Evolutionary conservation across 768 basidiomycete genomes (phyloP), one percentile per base, ranked within the genome.

Genomic region (Hericium rajendrae): DNA sequence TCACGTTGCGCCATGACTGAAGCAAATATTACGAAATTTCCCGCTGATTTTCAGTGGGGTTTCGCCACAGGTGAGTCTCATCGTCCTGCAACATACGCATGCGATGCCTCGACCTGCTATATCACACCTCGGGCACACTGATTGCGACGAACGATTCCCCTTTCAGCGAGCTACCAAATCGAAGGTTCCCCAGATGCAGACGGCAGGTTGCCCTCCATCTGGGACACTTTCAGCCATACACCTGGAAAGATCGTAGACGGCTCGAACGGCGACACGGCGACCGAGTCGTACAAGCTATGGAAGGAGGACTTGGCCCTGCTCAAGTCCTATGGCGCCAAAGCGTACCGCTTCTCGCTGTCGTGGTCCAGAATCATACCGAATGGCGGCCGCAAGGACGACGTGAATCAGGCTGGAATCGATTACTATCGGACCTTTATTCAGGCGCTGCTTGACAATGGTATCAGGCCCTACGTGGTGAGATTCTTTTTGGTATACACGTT

Each of bases 291-390:
- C 63, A 67, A 67, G 22, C 68, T 65, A 20, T 79, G 75, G 70
- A 66, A 67, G 39, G 71, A 75, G 51, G 78, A 80, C 64, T 63
- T 80, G 38, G 70, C 69, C 26, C 70, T 80, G 9, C 67, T 82
- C 61, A 75, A 73, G 56, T 64, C 69, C 11, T 74, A 78, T 43
- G 77, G 77, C 13, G 76, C 75, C 16, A 76, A 76, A 48, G 69
- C 76, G 13, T 81, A 79, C 62, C 70, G 79, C 13, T 80, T 82
- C 67, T 79, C 78, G 12, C 65, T 82, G 55, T 69, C 76, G 6
- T 82, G 80, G 80, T 72, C 76, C n/a, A 65, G 80, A n/a, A 69
- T 81, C 55, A 77, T 82, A 51, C 80, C 80, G 6, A 60, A 69
- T 1, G 76, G 78, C 4, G 77, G 77, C 4, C 65, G 73, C 1